Evolutionary conservation across 192 early-diverging fungal genomes (phyloP).

Genomic region (Helicostylum pulchrum): DNA sequence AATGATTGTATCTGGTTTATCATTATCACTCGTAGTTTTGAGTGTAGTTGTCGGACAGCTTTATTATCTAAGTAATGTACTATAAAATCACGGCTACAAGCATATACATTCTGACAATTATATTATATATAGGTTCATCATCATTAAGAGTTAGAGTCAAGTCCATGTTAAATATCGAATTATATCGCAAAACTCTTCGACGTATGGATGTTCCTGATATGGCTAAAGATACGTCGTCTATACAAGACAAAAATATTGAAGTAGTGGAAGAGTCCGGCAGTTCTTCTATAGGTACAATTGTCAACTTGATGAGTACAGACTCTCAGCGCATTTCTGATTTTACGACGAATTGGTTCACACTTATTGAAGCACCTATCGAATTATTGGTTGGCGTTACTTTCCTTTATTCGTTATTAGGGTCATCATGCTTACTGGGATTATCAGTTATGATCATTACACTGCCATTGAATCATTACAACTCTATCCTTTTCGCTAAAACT

Average conservation of each 20-base stretch:
- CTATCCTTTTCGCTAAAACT: conserved; percentile 36
- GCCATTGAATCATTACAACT: conserved; percentile 37
- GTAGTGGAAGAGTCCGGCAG: conserved; percentile 37
- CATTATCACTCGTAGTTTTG: conserved; percentile 53
- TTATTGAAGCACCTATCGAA: conserved; percentile 49
- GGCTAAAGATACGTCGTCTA: conserved; percentile 33
- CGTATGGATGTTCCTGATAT: conserved; percentile 51
- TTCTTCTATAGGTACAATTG: conserved; percentile 36
- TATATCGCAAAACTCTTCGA: conserved; percentile 60
- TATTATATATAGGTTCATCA: conserved; percentile 18
- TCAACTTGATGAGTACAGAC: conserved; percentile 45
- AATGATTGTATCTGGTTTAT: conserved; percentile 52
- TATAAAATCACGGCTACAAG: background rate
- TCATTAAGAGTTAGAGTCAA: conserved; percentile 29
- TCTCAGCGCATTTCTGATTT: conserved; percentile 46
- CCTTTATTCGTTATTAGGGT: conserved; percentile 38
- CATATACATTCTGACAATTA: background rate
- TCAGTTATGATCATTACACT: conserved; percentile 44
- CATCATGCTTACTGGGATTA: conserved; percentile 36
- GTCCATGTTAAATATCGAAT: conserved; percentile 42
- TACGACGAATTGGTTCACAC: conserved; percentile 39
- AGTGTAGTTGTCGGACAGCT: conserved; percentile 30
- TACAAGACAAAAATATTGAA: conserved; percentile 36
- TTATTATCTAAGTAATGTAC: conserved; percentile 27
- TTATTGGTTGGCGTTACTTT: conserved; percentile 43